Evolutionary conservation across 2,329 filamentous ascomycete genomes (phyloP).

Genomic region (Escovopsis weberi): DNA sequence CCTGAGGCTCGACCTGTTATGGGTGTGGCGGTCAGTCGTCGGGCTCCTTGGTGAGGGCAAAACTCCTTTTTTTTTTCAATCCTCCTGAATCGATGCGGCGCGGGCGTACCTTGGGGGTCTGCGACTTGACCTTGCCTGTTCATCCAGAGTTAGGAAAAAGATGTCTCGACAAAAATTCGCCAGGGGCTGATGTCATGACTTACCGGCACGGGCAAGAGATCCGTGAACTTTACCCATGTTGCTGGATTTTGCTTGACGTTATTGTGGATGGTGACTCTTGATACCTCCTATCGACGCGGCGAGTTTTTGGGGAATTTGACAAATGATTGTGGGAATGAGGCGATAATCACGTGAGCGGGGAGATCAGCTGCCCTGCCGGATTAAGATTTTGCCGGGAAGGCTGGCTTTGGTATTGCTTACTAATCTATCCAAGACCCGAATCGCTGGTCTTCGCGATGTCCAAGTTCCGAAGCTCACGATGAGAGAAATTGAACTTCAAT

Average conservation of each 20-base stretch:
- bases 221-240: constrained; percentile 90
- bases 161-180: background rate
- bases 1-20: constrained; percentile 64
- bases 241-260: constrained; percentile 25
- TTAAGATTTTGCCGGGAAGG: constrained; percentile 8
- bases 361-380: constrained; percentile 19
- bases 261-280: constrained; percentile 19
- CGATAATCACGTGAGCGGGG: constrained; percentile 23
- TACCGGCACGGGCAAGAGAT: constrained; percentile 74
- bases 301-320: constrained; percentile 23
- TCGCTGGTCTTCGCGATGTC: background rate
- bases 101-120: constrained; percentile 69
- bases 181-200: constrained; percentile 10
- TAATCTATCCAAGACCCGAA: too few relatives aligned
- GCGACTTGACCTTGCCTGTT: constrained; percentile 91
- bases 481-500: background rate
- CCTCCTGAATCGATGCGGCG: constrained; percentile 11
- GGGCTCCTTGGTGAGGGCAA: constrained; percentile 1
- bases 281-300: constrained; percentile 11
- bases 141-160: constrained; percentile 24
- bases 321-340: constrained; percentile 24
- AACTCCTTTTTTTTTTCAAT: constrained; percentile 7
- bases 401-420: background rate
- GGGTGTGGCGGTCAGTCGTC: constrained; percentile 16
- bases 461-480: background rate